Base-by-base conservation (phyloP, 2,329 filamentous ascomycete species). In the Trichophyton schoenleinii region DNA sequence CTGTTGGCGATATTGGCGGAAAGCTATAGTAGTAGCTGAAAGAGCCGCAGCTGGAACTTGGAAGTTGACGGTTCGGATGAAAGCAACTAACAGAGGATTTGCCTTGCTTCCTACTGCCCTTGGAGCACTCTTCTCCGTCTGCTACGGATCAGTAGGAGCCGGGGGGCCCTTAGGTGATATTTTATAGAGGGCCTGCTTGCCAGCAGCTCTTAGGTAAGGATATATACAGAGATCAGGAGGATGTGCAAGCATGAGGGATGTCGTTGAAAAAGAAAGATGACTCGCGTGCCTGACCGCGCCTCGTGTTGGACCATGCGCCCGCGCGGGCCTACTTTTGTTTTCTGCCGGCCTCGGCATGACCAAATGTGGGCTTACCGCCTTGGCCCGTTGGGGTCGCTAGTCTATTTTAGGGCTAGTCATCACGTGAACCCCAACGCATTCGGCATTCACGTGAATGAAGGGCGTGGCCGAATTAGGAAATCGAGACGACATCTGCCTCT, bases 201-300 rank as follows among this genome's bases (percentile, higher is more conserved):
- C 41, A 15, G 34, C 44, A 20, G 44, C 18, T 48, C 44, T 20
- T 20, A 25, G n/a, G 20, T 48, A 48, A 48, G 5, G 44, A 25
- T 22, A 25, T 48, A 48, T 48, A 20, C 9, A 25, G 42, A 46
- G 42, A 25, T 48, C 18, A 48, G 20, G 44, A 48, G 15, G 44
- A 48, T 22, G n/a, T 25, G 15, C 15, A 46, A 46, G 42, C 44
- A 20, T 48, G 20, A 25, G 18, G 20, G 41, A 44, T 18, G 44
- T 48, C 44, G 44, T 25, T 48, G 8, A 48, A 48, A 20, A 25
- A 25, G 20, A 11, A 48, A 48, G 44, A 48, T 48, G 44, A 48
- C 44, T 48, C 49, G 49, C 28, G 49, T 53, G 49, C 49, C 49
- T 53, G 49, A 53, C 49, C 49, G 49, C 49, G 49, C 49, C 49